Base-by-base conservation (phyloP, 2,329 filamentous ascomycete species). In the Calonectria ilicicola region DNA sequence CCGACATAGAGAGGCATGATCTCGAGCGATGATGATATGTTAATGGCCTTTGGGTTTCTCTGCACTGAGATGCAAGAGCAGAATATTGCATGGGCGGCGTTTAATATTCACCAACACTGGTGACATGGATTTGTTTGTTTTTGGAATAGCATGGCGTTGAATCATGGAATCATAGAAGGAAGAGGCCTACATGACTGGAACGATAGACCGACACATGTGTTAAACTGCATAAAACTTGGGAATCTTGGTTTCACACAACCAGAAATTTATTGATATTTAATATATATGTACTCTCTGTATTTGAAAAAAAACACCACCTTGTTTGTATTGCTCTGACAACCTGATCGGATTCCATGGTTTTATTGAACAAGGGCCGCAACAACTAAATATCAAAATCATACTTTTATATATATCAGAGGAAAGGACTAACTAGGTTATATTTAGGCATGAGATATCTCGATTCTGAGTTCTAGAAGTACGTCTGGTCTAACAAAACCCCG, bases 401-500 rank as follows among this genome's bases (percentile, higher is more conserved):
- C 46, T 35, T 9, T 42, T 35, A n/a, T 60, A 23, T 60, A 19
- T 60, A 60, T 60, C 32, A 60, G 38, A 60, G 32, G 35, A 60
- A 47, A 40, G 14, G 53, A 32, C 53, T 60, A 60, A 60, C 53
- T 60, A 60, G 40, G 35, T 60, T 29, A 40, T 60, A 60, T 60
- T 60, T 60, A 60, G 53, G 53, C 27, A 38, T 62, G 62, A 67
- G 29, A 67, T 38, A 53, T 71, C 56, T 71, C 60, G 38, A 64
- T 64, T 65, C 56, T 53, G 51, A 53, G 29, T 56, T 62, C 63
- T 65, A 49, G 47, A 63, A 73, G 65, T 60, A 65, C 65, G 65
- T 67, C 46, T 73, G 27, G 38, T 68, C 60, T 73, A 71, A 67
- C 68, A 68, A 72, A 72, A 29, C 58, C 64, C 35, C 40, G 29